Evolutionary conservation across 164 flowering plant species (phyloP).

Genomic region (Dillenia suffruticosa): DNA sequence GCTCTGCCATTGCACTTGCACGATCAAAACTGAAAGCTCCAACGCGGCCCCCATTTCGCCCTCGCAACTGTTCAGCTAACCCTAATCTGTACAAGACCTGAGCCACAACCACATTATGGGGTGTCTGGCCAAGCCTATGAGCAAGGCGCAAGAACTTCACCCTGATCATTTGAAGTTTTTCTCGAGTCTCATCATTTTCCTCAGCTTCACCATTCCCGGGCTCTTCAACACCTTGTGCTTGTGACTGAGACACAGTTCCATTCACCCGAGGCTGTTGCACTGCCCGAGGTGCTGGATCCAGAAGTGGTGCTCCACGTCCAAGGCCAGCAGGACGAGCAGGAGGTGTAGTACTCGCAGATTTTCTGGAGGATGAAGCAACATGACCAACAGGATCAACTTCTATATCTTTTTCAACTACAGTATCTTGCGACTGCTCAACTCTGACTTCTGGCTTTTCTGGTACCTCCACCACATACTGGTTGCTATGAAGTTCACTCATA

Average conservation of each 20-base stretch:
- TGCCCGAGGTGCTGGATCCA: slow-evolving; percentile 72
- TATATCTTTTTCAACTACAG: slow-evolving; percentile 3
- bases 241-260: slow-evolving; percentile 52
- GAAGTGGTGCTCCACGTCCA: slow-evolving; percentile 79
- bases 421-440: slow-evolving; percentile 3
- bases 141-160: slow-evolving; percentile 96
- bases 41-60: slow-evolving; percentile 78
- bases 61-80: slow-evolving; percentile 91
- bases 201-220: slow-evolving; percentile 68
- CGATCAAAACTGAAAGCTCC: slow-evolving; percentile 96
- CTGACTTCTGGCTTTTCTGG: slow-evolving; percentile 18
- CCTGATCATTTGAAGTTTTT: slow-evolving; percentile 93
- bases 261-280: slow-evolving; percentile 70
- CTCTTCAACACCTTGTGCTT: slow-evolving; percentile 60
- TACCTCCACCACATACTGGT: slow-evolving; percentile 13
- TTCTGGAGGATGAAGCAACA: slow-evolving; percentile 17
- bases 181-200: slow-evolving; percentile 91
- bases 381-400: slow-evolving; percentile 13
- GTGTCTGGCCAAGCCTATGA: slow-evolving; percentile 97
- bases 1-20: slow-evolving; percentile 99
- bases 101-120: slow-evolving; percentile 97
- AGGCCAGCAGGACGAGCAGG: slow-evolving; percentile 90
- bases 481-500: slow-evolving; percentile 8
- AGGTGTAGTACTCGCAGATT: slow-evolving; percentile 23
- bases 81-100: slow-evolving; percentile 95